A percentile compares a stretch with the other conserved stretches of the same genome.
Evolutionary conservation across 441 rosid genomes (phyloP).

Genomic region (Biscutella laevigata): DNA sequence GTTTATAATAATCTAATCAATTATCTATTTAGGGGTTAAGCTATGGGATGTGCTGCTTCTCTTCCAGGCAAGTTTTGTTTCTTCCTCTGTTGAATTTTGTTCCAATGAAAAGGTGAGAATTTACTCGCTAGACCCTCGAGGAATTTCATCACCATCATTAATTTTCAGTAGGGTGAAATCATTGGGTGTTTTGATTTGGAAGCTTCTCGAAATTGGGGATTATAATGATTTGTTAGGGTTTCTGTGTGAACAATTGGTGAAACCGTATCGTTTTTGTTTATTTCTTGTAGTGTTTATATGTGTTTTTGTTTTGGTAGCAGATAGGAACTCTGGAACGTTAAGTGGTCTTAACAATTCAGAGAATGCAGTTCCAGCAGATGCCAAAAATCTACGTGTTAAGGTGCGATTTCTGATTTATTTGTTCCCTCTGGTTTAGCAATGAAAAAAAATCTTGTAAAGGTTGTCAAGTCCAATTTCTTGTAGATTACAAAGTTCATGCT

Average conservation of each 20-base stretch:
- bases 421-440: no score
- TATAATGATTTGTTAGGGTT: slow-evolving; percentile 17
- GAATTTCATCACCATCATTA: neutral
- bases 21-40: neutral
- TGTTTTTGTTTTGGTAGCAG: slow-evolving; percentile 28
- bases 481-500: neutral
- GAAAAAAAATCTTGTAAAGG: no score
- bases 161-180: slow-evolving; percentile 3
- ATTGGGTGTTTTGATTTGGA: neutral
- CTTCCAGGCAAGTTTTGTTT: slow-evolving; percentile 51
- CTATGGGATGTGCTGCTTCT: slow-evolving; percentile 88
- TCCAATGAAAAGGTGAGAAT: neutral
- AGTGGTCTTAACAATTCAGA: slow-evolving; percentile 50
- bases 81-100: neutral
- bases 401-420: slow-evolving; percentile 24
- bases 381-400: slow-evolving; percentile 86
- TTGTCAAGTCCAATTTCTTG: no score
- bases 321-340: slow-evolving; percentile 53
- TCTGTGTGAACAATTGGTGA: slow-evolving; percentile 8
- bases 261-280: slow-evolving; percentile 1
- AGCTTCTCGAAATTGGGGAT: slow-evolving; percentile 2
- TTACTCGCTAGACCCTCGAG: neutral
- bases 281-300: neutral
- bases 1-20: neutral
- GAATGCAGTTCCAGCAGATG: slow-evolving; percentile 40